Evolutionary conservation across 2,329 filamentous ascomycete genomes (phyloP), one percentile per base, ranked within the genome.

Genomic region (Coniella vitis): DNA sequence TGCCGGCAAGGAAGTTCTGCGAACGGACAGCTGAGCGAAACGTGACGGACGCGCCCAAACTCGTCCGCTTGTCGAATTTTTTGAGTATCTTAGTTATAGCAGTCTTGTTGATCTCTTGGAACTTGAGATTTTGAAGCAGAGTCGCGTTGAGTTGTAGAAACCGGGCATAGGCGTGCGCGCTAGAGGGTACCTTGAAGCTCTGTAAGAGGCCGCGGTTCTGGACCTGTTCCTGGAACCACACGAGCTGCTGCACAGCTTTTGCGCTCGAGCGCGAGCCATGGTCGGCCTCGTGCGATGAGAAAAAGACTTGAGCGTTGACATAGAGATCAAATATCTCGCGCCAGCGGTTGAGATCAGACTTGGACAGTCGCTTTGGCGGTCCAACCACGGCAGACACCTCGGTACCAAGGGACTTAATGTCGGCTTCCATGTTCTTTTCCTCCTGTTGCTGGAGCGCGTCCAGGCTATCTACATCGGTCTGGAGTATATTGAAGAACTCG

Each of bases 11-110:
- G 34, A 85, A 76, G 41, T 76, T 75, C 19, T 79, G 74, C 3
- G 80, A 76, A 46, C 74, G 69, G 45, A 87, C 73, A 20, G 73
- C 69, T 8, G 72, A 69, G 0, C 82, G 79, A 55, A 88, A 86
- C 0, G 73, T 74, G 32, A 76, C 70, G 35, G 81, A 81, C 1
- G 84, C 81, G 21, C 84, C 81, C 17, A 94, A 71, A 1, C 84
- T 81, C 1, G 89, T 95, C 51, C 82, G 79, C 66, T 95, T 95
- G 66, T 93, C 87, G 62, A 95, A 95, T 67, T 91, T 95, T 65
- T 95, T 95, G 46, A 95, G 68, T 45, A 95, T 95, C 65, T 95
- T 95, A 31, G 71, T 72, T 58, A 93, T 80, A 1, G 89, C 89
- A 25, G 77, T 77, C 55, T 80, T 79, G 59, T 95, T 94, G 55